Evolutionary conservation across 1,284 basidiomycete species (phyloP).

Genomic region (Coriolopsis trogii): DNA sequence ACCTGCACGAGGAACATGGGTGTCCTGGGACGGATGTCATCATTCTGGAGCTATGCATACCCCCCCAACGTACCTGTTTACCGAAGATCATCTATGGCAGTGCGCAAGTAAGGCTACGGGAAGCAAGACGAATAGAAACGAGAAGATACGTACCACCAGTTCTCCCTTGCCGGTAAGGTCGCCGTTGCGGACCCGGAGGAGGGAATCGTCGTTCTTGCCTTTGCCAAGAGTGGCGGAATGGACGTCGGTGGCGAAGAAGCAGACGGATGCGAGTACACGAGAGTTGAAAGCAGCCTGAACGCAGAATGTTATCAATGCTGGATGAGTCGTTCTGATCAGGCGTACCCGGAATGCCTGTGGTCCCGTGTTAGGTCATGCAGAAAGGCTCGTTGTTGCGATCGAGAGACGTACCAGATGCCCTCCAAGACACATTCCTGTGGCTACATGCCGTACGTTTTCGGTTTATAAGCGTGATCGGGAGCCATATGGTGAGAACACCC

Average conservation of each 20-base stretch:
- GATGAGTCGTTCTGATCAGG: not conserved
- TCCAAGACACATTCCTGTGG: slow-evolving; percentile 85
- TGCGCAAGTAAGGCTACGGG: too few species aligned
- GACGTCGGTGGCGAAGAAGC: slow-evolving; percentile 93
- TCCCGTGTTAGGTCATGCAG: too few species aligned
- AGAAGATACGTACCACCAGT: slow-evolving; percentile 63
- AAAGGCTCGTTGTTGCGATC: too few species aligned
- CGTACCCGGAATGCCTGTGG: slow-evolving; percentile 58
- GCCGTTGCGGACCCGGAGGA: slow-evolving; percentile 71
- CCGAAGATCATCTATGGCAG: slow-evolving; percentile 90
- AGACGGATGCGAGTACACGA: slow-evolving; percentile 83
- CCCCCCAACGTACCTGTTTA: slow-evolving; percentile 74
- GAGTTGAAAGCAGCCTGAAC: slow-evolving; percentile 83
- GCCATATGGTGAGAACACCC: slow-evolving; percentile 20
- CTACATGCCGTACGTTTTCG: slow-evolving; percentile 45
- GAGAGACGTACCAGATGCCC: slow-evolving; percentile 70
- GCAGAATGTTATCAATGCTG: not conserved
- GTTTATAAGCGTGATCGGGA: not conserved
- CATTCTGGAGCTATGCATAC: too few species aligned
- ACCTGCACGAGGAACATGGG: slow-evolving; percentile 85
- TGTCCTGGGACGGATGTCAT: slow-evolving; percentile 68
- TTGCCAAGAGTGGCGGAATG: slow-evolving; percentile 86
- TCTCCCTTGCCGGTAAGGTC: slow-evolving; percentile 81
- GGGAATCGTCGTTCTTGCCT: slow-evolving; percentile 80
- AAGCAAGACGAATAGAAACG: too few species aligned